These are phyloP conservation scores for Myriosclerotinia duriaeana DNA, from an alignment of 2,329 filamentous ascomycete genomes.

Conservation along the genomic window DNA sequence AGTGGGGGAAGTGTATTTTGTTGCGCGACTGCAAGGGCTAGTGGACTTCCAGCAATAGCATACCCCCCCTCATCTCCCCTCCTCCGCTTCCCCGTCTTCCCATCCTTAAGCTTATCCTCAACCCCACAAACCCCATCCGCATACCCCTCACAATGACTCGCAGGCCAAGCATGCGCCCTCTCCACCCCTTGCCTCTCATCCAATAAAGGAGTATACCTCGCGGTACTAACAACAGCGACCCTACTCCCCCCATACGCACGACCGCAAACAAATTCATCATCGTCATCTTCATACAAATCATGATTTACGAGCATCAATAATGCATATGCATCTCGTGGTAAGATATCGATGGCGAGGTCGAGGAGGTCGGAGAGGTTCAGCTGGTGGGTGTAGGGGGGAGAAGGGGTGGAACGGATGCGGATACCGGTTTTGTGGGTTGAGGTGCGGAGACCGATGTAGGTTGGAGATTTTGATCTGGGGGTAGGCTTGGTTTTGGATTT, in stretches of 20 bases:
- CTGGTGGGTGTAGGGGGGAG: constrained; percentile 32
- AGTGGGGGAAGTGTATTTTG: constrained; percentile 27
- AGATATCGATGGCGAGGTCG: constrained; percentile 33
- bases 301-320: constrained; percentile 36
- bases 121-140: constrained; percentile 40
- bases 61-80: neutral
- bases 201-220: constrained; percentile 58
- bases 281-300: constrained; percentile 44
- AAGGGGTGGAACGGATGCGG: constrained; percentile 30
- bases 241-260: constrained; percentile 64
- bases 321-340: constrained; percentile 37
- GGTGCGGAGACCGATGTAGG: constrained; percentile 15
- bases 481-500: constrained; percentile 4
- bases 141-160: constrained; percentile 58
- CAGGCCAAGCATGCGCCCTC: constrained; percentile 60
- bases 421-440: constrained; percentile 28
- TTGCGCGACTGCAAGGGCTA: constrained; percentile 42
- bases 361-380: constrained; percentile 36
- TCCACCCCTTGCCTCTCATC: constrained; percentile 41
- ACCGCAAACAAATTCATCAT: constrained; percentile 66
- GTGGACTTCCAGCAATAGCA: constrained; percentile 27
- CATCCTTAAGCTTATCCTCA: neutral
- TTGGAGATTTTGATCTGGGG: neutral
- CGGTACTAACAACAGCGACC: constrained; percentile 60
- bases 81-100: constrained; percentile 2